Evolutionary conservation across 2,329 filamentous ascomycete species (phyloP).

Genomic region (Ploettnerulaceae sp.): DNA sequence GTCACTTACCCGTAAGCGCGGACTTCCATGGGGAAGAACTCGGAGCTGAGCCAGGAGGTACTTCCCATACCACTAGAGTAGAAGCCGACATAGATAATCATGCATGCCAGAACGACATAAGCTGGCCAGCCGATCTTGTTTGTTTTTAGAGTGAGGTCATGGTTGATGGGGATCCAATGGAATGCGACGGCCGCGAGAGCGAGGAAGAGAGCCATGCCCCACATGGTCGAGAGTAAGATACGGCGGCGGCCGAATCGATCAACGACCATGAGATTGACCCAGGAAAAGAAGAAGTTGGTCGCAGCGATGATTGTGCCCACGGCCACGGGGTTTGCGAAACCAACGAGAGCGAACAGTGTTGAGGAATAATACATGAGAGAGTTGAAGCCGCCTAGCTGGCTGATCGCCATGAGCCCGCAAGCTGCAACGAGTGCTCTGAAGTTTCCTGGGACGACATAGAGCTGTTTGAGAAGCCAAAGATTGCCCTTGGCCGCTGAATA

Average conservation of each 20-base stretch:
- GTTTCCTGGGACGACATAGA: conserved; percentile 42
- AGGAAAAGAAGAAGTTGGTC: conserved; percentile 47
- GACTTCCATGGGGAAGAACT: conserved; percentile 57
- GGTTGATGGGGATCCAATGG: conserved; percentile 43
- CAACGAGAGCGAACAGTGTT: conserved; percentile 43
- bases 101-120: conserved; percentile 55
- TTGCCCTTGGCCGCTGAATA: conserved; percentile 38
- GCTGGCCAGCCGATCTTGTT: conserved; percentile 40
- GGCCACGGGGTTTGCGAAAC: conserved; percentile 44
- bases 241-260: conserved; percentile 44
- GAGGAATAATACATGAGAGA: conserved; percentile 42
- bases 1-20: conserved; percentile 50
- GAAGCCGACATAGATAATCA: conserved; percentile 51
- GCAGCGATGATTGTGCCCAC: conserved; percentile 42
- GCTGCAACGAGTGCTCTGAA: conserved; percentile 42
- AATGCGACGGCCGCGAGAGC: conserved; percentile 52
- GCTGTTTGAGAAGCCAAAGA: conserved; percentile 42
- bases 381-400: conserved; percentile 44
- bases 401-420: conserved; percentile 49
- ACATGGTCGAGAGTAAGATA: conserved; percentile 41
- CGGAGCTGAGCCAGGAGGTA: conserved; percentile 36
- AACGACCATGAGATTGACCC: conserved; percentile 44
- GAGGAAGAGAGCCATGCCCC: conserved; percentile 43
- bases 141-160: conserved; percentile 36
- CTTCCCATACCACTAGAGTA: conserved; percentile 44